A percentile compares a stretch with the other conserved stretches of the same genome.
phyloP scores from a whole-genome alignment of 2,329 filamentous ascomycete genomes.

The Dactylella cylindrospora region DNA sequence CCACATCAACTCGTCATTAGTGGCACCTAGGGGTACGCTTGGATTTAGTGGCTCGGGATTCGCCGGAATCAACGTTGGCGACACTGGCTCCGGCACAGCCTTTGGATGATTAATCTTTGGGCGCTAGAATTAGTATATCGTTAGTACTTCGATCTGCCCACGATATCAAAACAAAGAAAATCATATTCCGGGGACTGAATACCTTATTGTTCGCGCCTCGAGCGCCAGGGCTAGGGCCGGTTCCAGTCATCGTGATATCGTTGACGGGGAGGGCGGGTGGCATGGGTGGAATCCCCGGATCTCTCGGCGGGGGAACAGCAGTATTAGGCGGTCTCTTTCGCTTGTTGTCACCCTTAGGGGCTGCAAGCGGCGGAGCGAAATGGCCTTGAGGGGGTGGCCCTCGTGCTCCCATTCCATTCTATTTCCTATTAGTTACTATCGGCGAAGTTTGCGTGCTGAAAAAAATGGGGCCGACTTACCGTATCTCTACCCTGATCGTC shows the following conservation, averaged over 20 bases:
- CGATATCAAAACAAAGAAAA: too few species aligned
- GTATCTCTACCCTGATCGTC: constrained; percentile 55
- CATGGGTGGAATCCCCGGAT: constrained; percentile 27
- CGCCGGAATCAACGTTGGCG: constrained; percentile 83
- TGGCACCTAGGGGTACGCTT: constrained; percentile 70
- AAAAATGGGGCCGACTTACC: constrained; percentile 6
- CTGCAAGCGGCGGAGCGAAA: constrained; percentile 79
- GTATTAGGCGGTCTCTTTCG: constrained; percentile 53
- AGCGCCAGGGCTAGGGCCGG: constrained; percentile 23
- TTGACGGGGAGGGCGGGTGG: constrained; percentile 23
- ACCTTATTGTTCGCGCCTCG: constrained; percentile 38
- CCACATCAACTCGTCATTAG: constrained; percentile 82
- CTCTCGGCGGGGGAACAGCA: constrained; percentile 20
- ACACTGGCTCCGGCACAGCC: constrained; percentile 60
- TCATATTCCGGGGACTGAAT: too few species aligned
- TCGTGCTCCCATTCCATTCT: constrained; percentile 30
- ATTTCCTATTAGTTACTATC: too few species aligned
- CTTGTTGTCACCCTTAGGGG: constrained; percentile 88
- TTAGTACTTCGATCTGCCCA: constrained; percentile 5
- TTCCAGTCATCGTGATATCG: constrained; percentile 20
- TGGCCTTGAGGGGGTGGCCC: constrained; percentile 84
- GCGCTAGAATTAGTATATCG: constrained; percentile 60
- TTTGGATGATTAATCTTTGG: constrained; percentile 73
- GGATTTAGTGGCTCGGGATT: constrained; percentile 85
- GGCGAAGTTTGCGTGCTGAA: too few species aligned